A percentile compares a stretch with the other conserved stretches of the same genome.
Evolutionary conservation across 1,284 basidiomycete species (phyloP).

Genomic region (Ganoderma lucidum): DNA sequence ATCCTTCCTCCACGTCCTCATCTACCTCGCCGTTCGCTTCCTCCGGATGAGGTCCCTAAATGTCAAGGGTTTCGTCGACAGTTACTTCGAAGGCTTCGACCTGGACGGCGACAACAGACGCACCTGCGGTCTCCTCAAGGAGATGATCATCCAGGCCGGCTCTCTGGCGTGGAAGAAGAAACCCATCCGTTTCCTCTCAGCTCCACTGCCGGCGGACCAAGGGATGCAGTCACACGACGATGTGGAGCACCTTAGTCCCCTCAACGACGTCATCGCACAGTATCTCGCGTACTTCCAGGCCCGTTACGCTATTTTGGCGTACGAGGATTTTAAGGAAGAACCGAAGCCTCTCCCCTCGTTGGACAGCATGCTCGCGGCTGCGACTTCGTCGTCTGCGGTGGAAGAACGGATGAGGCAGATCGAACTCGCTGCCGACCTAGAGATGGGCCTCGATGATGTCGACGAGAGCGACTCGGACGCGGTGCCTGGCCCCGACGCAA

Average conservation of each 20-base stretch:
- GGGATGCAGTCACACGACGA: background rate
- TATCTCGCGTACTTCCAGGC: slow-evolving; percentile 6
- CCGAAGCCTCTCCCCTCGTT: background rate
- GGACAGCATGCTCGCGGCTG: background rate
- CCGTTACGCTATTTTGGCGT: slow-evolving; percentile 1
- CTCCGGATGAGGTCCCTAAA: background rate
- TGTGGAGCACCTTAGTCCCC: background rate
- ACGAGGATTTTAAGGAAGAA: background rate
- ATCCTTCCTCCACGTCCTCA: slow-evolving; percentile 25
- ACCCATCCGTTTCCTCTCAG: background rate
- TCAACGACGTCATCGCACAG: slow-evolving; percentile 2
- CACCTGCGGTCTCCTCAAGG: background rate
- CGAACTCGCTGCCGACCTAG: background rate
- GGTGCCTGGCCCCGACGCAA: background rate
- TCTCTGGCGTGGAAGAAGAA: background rate
- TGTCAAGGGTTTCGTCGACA: background rate
- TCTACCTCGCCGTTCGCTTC: slow-evolving; percentile 18
- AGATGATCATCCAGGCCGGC: background rate
- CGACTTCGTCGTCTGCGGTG: background rate
- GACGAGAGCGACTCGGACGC: background rate
- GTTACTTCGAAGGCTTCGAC: slow-evolving; percentile 10
- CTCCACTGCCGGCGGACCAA: background rate
- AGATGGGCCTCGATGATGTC: background rate
- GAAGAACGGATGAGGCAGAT: too few species aligned
- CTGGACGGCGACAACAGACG: background rate